A percentile compares a stretch with the other conserved stretches of the same genome.
phyloP scores from a whole-genome alignment of 1,139 yeast genomes.

The Taphrina populina region DNA sequence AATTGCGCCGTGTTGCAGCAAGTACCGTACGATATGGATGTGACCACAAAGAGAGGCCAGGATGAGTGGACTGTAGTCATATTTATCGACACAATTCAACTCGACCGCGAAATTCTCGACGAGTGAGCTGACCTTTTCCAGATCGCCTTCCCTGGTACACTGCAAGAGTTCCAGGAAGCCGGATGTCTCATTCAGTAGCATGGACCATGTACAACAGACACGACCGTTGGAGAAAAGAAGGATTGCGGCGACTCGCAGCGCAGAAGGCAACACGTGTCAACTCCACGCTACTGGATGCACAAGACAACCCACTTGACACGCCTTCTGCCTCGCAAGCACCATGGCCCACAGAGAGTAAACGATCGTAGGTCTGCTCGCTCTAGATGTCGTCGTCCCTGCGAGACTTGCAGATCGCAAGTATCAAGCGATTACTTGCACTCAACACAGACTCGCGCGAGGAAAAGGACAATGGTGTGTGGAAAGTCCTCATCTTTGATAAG shows the following conservation, averaged over 20 bases:
- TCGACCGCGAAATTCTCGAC: constrained; percentile 39
- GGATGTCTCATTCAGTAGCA: constrained; percentile 12
- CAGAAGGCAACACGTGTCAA: too few species aligned
- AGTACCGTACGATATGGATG: constrained; percentile 50
- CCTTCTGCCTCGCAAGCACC: too few species aligned
- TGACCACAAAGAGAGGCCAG: constrained; percentile 42
- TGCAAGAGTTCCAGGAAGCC: constrained; percentile 53
- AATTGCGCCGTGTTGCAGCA: constrained; percentile 66
- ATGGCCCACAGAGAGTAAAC: too few species aligned
- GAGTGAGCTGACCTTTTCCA: constrained; percentile 58
- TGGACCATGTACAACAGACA: too few species aligned
- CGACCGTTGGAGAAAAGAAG: too few species aligned
- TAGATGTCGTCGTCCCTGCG: constrained; percentile 27
- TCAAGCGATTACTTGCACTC: constrained; percentile 21
- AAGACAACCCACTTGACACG: too few species aligned
- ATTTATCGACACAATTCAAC: constrained; percentile 64
- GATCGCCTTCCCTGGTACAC: constrained; percentile 70
- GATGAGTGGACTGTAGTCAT: constrained; percentile 72
- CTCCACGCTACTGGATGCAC: too few species aligned
- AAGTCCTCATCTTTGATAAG: constrained; percentile 79
- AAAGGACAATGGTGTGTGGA: constrained; percentile 58
- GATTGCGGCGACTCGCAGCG: too few species aligned
- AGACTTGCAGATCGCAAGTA: constrained; percentile 25
- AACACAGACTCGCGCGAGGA: constrained; percentile 3
- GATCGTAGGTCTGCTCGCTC: too few species aligned